These are phyloP conservation scores for Umbilicus rupestris DNA, from an alignment of 164 flowering plant genomes.

Conservation along the genomic window DNA sequence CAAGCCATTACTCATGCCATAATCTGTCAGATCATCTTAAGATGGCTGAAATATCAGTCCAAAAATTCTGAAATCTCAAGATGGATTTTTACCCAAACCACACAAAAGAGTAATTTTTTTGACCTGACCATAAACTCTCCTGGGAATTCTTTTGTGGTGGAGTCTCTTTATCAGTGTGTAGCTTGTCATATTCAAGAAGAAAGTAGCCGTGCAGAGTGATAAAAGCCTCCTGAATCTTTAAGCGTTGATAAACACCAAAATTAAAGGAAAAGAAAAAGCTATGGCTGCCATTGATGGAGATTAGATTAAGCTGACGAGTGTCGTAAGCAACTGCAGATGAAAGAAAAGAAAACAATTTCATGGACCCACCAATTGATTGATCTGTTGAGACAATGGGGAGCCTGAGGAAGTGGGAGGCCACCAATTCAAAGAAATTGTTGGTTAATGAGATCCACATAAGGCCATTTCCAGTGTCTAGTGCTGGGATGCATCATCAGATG, in stretches of 20 bases:
- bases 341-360: neutral
- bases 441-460: constrained; percentile 8
- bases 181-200: neutral
- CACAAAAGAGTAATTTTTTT: too few relatives aligned
- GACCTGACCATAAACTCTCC: too few relatives aligned
- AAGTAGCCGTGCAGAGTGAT: neutral
- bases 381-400: neutral
- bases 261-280: neutral
- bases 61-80: too few relatives aligned
- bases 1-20: neutral
- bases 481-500: neutral
- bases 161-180: neutral
- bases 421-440: neutral
- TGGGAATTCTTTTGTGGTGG: neutral
- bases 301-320: neutral
- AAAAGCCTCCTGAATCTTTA: neutral
- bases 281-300: neutral
- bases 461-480: neutral
- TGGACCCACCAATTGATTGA: neutral
- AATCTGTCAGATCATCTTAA: neutral
- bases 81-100: too few relatives aligned
- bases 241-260: neutral
- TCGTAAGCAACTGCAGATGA: neutral
- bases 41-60: neutral
- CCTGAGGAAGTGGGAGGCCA: neutral